A percentile compares a stretch with the other conserved stretches of the same genome.
phyloP scores from a whole-genome alignment of 139 green algal species.

The Chlamydomonas sp. region DNA sequence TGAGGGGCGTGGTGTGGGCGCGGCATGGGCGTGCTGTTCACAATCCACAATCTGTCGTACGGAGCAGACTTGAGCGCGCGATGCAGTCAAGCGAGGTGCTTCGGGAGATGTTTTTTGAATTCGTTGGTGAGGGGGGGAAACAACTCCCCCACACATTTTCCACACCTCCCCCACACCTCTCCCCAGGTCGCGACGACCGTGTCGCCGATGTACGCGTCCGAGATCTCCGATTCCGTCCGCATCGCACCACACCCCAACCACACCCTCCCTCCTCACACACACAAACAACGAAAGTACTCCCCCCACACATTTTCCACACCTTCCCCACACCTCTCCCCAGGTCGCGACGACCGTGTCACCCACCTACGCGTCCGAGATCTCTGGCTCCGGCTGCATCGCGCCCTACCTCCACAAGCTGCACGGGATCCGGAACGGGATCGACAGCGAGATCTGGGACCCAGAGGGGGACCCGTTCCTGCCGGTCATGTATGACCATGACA shows the following conservation, averaged over 20 bases:
- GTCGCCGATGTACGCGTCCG: conserved; percentile 84
- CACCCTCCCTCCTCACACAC: too few species aligned
- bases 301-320: too few species aligned
- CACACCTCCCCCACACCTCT: too few species aligned
- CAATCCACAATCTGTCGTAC: conserved; percentile 93
- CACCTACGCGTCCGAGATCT: conserved; percentile 79
- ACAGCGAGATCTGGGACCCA: conserved; percentile 95
- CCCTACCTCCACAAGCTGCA: conserved; percentile 75
- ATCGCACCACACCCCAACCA: too few species aligned
- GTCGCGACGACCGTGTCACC: conserved; percentile 88
- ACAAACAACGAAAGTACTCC: too few species aligned
- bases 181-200: conserved; percentile 82
- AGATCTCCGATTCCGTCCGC: too few species aligned
- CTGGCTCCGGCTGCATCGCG: conserved; percentile 60
- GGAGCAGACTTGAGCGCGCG: conserved; percentile 70
- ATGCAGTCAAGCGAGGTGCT: too few species aligned
- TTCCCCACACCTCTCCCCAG: conserved; percentile 42
- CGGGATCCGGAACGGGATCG: conserved; percentile 92
- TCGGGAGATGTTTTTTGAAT: too few species aligned
- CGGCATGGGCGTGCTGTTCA: conserved; percentile 60
- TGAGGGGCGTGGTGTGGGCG: too few species aligned
- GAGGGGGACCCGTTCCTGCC: conserved; percentile 66
- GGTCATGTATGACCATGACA: conserved; percentile 29
- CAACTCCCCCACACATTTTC: too few species aligned
- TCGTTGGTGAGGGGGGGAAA: conserved; percentile 66